Base-by-base conservation (phyloP, 2,329 filamentous ascomycete species). In the Didymella pomorum region DNA sequence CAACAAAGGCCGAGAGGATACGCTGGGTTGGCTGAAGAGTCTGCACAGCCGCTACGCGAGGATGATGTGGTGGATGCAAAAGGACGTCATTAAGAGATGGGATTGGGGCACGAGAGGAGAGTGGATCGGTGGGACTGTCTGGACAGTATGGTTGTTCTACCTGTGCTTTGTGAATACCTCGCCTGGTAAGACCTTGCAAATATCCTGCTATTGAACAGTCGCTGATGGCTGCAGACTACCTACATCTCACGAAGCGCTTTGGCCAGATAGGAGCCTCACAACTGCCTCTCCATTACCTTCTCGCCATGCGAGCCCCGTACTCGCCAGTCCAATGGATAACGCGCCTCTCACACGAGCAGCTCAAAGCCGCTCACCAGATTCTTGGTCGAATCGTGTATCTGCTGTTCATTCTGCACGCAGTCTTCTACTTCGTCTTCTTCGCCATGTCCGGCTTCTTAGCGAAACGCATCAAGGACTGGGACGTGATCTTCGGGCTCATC, bases 161-260 rank as follows among this genome's bases (percentile, higher is more conserved):
- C 76, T 87, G 25, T 82, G 77, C 28, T 71, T 83, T 16, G 78
- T 79, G 63, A 77, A 81, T 35, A 86, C 84, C 33, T 82, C 82
- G 18, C 41, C 58, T 60, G 53, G 62, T 54, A 44, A 16, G 37
- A 33, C 20, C 11, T 2, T 25, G 12, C 14, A n/a, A 26, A 11
- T 26, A 16, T 3, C 10, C 23, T 42, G 18, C 39, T 25, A n/a
- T 10, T 20, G 21, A 43, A 16, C 2, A 1, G 7, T 43, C 14
- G 9, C 35, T 56, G 12, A 60, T 23, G 35, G 2, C 12, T 16
- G 6, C 49, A 87, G 86, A 88, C 71, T 88, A 88, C 56, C 78
- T 88, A 28, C 86, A 88, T 70, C 75, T 88, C 23, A 88, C 86
- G 23, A 88, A 87, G 74, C 82, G 86, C 5, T 80, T 88, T 52